Evolutionary conservation across 2,329 filamentous ascomycete species (phyloP).

Genomic region (Colletotrichum caudatum): DNA sequence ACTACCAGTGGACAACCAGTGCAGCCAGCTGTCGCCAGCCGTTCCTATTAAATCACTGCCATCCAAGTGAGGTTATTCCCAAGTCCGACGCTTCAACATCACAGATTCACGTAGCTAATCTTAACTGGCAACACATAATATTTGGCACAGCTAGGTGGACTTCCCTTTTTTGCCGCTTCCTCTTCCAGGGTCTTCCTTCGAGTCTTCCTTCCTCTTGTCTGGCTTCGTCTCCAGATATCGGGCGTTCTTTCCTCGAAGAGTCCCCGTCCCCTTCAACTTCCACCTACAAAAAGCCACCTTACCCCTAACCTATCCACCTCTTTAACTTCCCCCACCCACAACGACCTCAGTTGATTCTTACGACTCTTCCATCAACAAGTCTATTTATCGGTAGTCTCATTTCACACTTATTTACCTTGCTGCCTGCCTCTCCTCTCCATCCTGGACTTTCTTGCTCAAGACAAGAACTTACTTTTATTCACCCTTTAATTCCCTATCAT

Average conservation of each 20-base stretch:
- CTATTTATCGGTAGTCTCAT: background rate
- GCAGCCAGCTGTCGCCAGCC: background rate
- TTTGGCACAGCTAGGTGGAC: background rate
- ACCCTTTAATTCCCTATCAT: background rate
- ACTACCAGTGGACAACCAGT: background rate
- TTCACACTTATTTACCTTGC: background rate
- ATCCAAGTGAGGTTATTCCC: background rate
- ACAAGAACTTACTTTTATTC: background rate
- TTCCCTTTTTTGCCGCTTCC: background rate
- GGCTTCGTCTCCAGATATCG: background rate
- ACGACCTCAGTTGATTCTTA: background rate
- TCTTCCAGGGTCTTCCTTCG: background rate
- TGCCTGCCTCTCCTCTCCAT: background rate
- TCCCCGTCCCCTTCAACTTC: background rate
- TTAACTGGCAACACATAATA: background rate
- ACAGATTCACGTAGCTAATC: background rate
- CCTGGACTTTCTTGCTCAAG: background rate
- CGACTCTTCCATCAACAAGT: background rate
- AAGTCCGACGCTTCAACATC: background rate
- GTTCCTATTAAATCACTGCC: rapidly evolving
- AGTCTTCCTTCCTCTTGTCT: background rate
- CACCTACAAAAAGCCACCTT: background rate
- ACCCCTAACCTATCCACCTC: background rate
- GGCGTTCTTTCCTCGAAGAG: background rate
- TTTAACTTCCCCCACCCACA: background rate